Base-by-base conservation (phyloP, 768 basidiomycete species). In the Cystofilobasidium capitatum region DNA sequence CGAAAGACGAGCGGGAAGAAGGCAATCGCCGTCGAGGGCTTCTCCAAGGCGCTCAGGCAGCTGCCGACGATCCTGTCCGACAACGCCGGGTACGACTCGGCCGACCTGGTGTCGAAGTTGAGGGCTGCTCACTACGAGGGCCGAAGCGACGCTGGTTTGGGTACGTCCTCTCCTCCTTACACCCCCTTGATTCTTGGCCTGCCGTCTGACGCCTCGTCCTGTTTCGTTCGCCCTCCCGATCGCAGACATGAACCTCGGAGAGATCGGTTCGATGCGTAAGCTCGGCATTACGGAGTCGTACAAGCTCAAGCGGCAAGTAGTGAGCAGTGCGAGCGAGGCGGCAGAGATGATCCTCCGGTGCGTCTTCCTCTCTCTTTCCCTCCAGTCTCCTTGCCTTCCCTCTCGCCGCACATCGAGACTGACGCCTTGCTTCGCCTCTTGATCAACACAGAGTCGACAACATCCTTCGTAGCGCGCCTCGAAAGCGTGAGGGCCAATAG, bases 61-160 rank as follows among this genome's bases (percentile, higher is more conserved):
- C 96, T 99, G 73, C 96, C 96, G 1, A 96, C 86, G 0, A 96
- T 97, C 73, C 82, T 99, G 35, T 91, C 94, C 13, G 96, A 98
- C 76, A 99, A 99, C 73, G 96, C 93, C 9, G 96, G 96, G 0
- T 93, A 88, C 77, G 96, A 99, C 76, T 94, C 91, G n/a, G 88
- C 88, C 14, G 96, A 99, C 73, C 82, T 99, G 26, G 94, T 98
- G 17, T 81, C 91, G 37, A 85, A 83, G 73, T 81, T 99, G 40
- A 81, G 96, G 64, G 93, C 93, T 0, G 91, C 92, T 13, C 96
- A 99, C 77, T 94, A 88, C 76, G 91, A 91, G 71, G 92, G 93
- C 3, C 82, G 85, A 70, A 70, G 78, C 4, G 91, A 97, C 73
- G 86, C 91, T 55, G 96, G 96, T 17, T 82, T 97, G 9, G 87